Percentiles rank a stretch among this genome's conserved stretches.
Conservation (phyloP, 768 basidiomycete genomes). For the Steccherinum ochraceum region DNA sequence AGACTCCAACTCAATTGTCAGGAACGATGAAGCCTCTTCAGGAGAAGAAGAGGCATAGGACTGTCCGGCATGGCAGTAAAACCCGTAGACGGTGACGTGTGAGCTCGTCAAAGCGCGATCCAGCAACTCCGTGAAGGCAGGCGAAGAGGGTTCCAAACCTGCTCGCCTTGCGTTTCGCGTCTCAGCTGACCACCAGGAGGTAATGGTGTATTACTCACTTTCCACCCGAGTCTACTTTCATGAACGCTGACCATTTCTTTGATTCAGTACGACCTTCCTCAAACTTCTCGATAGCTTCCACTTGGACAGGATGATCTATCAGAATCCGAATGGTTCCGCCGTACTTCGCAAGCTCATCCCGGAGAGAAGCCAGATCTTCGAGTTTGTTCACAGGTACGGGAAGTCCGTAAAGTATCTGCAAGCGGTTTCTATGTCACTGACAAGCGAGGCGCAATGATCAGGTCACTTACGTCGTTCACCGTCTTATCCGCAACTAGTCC, state of each 20-base stretch:
- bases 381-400: conserved; percentile 69
- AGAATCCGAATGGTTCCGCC: conserved; percentile 64
- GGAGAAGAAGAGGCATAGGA: conserved; percentile 72
- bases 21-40: conserved; percentile 55
- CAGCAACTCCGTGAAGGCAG: conserved; percentile 51
- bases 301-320: conserved; percentile 71
- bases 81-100: conserved; percentile 64
- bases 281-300: conserved; percentile 56
- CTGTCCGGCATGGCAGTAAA: conserved; percentile 77
- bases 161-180: conserved; percentile 51
- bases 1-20: conserved; percentile 63
- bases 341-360: conserved; percentile 44
- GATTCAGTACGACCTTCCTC: conserved; percentile 35
- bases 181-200: too few relatives aligned
- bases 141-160: conserved; percentile 50
- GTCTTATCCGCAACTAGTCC: conserved; percentile 67
- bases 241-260: conserved; percentile 66
- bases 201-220: too few relatives aligned
- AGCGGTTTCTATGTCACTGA: too few relatives aligned
- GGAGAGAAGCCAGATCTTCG: conserved; percentile 55
- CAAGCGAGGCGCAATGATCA: neutral
- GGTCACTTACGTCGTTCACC: conserved; percentile 65
- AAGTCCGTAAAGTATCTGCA: conserved; percentile 80
- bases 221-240: conserved; percentile 75
- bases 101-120: conserved; percentile 45